Base-by-base conservation (phyloP, 257 asterid species). In the Vinca minor region DNA sequence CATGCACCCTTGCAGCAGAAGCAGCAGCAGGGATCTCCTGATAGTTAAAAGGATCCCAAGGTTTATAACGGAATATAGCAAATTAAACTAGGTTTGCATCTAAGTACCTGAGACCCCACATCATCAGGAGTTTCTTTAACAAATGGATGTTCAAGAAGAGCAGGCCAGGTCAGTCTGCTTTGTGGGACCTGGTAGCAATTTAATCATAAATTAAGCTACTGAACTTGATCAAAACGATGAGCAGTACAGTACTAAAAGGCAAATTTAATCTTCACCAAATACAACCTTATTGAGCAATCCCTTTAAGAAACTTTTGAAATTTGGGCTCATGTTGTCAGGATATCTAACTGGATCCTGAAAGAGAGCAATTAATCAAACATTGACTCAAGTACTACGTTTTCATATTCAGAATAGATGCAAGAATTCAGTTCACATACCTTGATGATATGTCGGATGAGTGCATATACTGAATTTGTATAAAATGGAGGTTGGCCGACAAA, bases 401-500 rank as follows among this genome's bases (percentile, higher is more conserved):
- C 67, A 61, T 39, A 61, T 14, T 63, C 46, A 59, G 61, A 59
- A 61, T 28, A 17, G 31, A 57, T 63, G 52, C 66, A 45, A 55
- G 39, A 31, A 61, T 67, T 56, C 68, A 48, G 53, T 52, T 54
- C 42, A 36, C 12, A 73, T 67, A 93, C 97, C 96, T 89, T 89
- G 64, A 93, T 85, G 71, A 93, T 89, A 84, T 89, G 98, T 52
- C 97, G 86, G 73, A 93, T 84, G 69, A 93, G 96, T 38, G 96
- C 98, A 79, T 89, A 93, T 17, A 93, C 98, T 21, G 98, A 93
- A 81, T 93, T 93, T 62, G 98, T 93, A 68, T 93, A 93, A 75
- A 93, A 93, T 66, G 97, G 98, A 67, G 98, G 98, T 63, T 93
- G 97, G 54, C 98, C 98, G 72, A 93, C 98, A 76, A 89, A 93